Evolutionary conservation across 1,139 yeast species (phyloP).

Genomic region (Sugiyamaella grinbergsii): DNA sequence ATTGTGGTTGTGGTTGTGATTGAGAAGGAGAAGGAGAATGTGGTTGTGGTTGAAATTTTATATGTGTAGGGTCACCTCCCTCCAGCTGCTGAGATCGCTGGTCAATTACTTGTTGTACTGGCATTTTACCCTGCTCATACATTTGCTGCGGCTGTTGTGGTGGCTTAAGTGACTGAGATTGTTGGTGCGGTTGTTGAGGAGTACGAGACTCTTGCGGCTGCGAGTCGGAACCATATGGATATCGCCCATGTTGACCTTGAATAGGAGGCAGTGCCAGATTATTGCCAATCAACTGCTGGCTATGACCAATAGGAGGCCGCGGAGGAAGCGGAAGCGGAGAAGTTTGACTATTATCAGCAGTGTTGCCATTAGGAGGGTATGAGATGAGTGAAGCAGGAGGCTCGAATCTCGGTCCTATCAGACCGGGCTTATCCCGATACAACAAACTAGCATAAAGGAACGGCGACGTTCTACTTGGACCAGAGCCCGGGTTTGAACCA

Average conservation of each 20-base stretch:
- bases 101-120: no score
- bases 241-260: background rate
- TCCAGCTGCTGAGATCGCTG: no score
- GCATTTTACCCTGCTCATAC: background rate
- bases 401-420: constrained; percentile 29
- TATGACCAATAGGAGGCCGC: background rate
- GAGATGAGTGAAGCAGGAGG: constrained; percentile 15
- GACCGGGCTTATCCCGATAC: constrained; percentile 18
- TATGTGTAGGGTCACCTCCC: no score
- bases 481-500: background rate
- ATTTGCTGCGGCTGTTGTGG: constrained; percentile 1
- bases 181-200: constrained; percentile 1
- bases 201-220: background rate
- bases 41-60: background rate
- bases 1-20: constrained; percentile 1
- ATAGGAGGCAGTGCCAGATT: constrained; percentile 11
- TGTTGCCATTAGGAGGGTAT: constrained; percentile 8
- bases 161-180: background rate
- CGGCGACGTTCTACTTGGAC: constrained; percentile 5
- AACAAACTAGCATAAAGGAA: background rate
- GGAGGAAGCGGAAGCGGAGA: background rate
- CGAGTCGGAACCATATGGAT: background rate
- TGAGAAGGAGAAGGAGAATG: no score
- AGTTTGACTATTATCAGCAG: background rate
- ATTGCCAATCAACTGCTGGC: constrained; percentile 4